Conservation (phyloP, 2,329 filamentous ascomycete genomes). For the Cytospora chrysosperma region DNA sequence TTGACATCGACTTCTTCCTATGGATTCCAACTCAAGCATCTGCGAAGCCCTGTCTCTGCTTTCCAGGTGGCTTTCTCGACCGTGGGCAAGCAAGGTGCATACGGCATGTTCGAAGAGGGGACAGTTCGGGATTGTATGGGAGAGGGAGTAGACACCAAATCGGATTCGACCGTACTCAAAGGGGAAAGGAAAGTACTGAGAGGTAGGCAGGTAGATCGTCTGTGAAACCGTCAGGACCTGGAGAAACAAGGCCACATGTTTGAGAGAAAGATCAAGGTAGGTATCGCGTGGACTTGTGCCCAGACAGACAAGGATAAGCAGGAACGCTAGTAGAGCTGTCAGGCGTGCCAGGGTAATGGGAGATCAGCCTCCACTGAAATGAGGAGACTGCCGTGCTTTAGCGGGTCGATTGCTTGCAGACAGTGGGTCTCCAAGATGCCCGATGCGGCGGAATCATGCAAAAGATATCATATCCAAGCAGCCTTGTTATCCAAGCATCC, state of each 20-base stretch:
- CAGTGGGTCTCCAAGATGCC: background rate
- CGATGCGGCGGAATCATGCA: background rate
- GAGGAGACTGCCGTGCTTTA: background rate
- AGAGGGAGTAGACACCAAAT: background rate
- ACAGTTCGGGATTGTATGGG: background rate
- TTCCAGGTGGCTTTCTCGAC: conserved; percentile 24
- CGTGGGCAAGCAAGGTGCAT: conserved; percentile 23
- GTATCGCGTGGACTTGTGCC: conserved; percentile 10
- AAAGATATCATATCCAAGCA: background rate
- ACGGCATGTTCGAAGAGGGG: conserved; percentile 20
- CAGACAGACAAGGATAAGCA: conserved; percentile 19
- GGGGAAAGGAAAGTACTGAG: background rate
- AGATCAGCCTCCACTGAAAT: background rate
- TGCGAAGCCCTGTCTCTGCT: conserved; percentile 21
- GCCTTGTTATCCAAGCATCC: background rate
- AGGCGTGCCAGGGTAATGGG: background rate
- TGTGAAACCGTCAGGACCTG: conserved; percentile 22
- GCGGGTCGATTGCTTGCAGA: background rate
- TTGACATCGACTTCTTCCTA: conserved; percentile 30
- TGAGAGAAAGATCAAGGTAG: conserved; percentile 5
- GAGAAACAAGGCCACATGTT: conserved; percentile 22
- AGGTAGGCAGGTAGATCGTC: conserved; percentile 6
- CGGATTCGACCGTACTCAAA: background rate
- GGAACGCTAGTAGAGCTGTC: conserved; percentile 12
- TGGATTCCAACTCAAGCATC: conserved; percentile 28